Conservation (phyloP, 495 filamentous ascomycete species). For the Recurvomyces mirabilis region DNA sequence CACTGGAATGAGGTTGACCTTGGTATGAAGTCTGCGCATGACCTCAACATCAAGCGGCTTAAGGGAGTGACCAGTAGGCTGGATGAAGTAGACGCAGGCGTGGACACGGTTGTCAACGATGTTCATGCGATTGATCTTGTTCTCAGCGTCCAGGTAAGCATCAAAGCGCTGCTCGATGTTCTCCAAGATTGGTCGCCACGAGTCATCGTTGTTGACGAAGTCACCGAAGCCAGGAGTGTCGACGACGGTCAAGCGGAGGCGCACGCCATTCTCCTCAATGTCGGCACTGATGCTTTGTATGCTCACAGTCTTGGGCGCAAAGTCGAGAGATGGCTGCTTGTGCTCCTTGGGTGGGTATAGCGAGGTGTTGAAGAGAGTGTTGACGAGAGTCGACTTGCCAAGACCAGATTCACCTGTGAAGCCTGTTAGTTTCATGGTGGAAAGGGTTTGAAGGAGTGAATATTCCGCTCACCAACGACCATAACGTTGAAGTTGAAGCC, state of each 20-base stretch:
- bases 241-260: constrained; percentile 90
- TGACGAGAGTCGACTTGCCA: constrained; percentile 97
- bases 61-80: constrained; percentile 96
- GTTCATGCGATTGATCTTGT: constrained; percentile 99
- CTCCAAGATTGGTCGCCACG: constrained; percentile 96
- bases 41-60: constrained; percentile 99
- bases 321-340: constrained; percentile 90
- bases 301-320: constrained; percentile 96
- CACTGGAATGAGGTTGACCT: constrained; percentile 98
- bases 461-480: constrained; percentile 88
- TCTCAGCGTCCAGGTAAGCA: constrained; percentile 95
- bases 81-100: constrained; percentile 98
- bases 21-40: constrained; percentile 97
- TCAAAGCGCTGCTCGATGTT: constrained; percentile 99
- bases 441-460: too few relatives aligned
- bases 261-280: constrained; percentile 97
- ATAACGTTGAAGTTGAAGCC: constrained; percentile 99
- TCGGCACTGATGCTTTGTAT: constrained; percentile 98
- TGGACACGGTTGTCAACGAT: constrained; percentile 98
- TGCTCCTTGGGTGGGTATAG: constrained; percentile 97
- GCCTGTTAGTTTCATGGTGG: too few relatives aligned
- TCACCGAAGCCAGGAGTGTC: constrained; percentile 98
- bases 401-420: constrained; percentile 88
- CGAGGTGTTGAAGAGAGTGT: constrained; percentile 98
- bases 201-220: constrained; percentile 99